phyloP scores from a whole-genome alignment of 176 grass and related monocot genomes.

The Oryza meridionalis region DNA sequence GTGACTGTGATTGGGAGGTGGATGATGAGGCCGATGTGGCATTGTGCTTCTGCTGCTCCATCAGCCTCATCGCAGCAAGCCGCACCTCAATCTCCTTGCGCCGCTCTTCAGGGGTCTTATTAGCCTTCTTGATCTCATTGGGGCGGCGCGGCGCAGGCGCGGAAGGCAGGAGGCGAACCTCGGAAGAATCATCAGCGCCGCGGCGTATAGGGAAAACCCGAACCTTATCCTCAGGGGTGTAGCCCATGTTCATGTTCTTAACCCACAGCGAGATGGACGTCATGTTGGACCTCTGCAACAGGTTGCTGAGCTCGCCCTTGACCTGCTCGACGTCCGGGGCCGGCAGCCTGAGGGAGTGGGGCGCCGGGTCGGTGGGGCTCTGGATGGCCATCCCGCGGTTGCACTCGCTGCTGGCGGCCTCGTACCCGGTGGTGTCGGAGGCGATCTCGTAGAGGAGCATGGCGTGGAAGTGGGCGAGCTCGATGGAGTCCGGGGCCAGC shows the following conservation, averaged over 20 bases:
- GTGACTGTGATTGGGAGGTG: neutral
- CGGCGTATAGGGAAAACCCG: conserved; percentile 69
- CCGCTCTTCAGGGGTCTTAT: conserved; percentile 81
- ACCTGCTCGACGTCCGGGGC: conserved; percentile 56
- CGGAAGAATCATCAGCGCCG: conserved; percentile 59
- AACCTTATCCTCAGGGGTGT: conserved; percentile 66
- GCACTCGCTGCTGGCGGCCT: conserved; percentile 75
- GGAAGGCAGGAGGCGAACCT: conserved; percentile 62
- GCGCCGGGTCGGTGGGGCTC: conserved; percentile 55
- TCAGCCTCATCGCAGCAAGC: conserved; percentile 60
- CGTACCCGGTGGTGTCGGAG: conserved; percentile 54
- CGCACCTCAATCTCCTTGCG: conserved; percentile 96
- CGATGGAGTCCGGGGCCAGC: conserved; percentile 75
- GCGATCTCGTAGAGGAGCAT: conserved; percentile 63
- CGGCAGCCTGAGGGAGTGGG: conserved; percentile 64
- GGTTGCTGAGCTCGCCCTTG: conserved; percentile 61
- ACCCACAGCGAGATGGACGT: conserved; percentile 88
- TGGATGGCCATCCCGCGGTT: conserved; percentile 66
- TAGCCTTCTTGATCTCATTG: conserved; percentile 94
- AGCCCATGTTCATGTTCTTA: conserved; percentile 60
- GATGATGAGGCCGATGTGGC: neutral
- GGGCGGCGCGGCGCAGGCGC: conserved; percentile 55
- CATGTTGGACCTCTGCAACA: conserved; percentile 84
- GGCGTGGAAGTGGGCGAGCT: conserved; percentile 84
- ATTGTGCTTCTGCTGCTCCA: conserved; percentile 71